A percentile compares a stretch with the other conserved stretches of the same genome.
Conservation (phyloP, 2,329 filamentous ascomycete species). For the Ophiostoma sp. region DNA sequence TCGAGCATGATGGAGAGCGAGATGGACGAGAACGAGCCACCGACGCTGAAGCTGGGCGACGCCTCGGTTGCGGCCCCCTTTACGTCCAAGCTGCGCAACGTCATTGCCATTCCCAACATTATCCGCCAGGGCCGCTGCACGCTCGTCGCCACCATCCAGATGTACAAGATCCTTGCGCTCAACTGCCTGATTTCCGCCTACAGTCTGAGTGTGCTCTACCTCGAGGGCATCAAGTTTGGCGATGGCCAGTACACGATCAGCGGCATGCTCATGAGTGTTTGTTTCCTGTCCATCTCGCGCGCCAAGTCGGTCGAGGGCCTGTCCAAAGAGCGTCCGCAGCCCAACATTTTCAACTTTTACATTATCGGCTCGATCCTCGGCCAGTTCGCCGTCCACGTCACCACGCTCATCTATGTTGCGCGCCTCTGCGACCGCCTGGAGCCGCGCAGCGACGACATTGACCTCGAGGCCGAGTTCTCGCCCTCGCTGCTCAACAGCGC, state of each 20-base stretch:
- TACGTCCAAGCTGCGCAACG: conserved; percentile 94
- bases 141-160: conserved; percentile 95
- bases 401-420: conserved; percentile 88
- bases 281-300: conserved; percentile 97
- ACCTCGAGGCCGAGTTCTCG: conserved; percentile 90
- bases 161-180: conserved; percentile 98
- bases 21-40: conserved; percentile 67
- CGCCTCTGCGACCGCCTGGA: conserved; percentile 79
- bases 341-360: conserved; percentile 98
- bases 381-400: conserved; percentile 94
- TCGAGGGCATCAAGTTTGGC: conserved; percentile 98
- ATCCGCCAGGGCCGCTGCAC: conserved; percentile 97
- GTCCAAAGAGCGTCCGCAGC: conserved; percentile 94
- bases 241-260: conserved; percentile 98
- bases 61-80: conserved; percentile 96
- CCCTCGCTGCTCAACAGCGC: conserved; percentile 94
- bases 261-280: conserved; percentile 99
- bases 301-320: conserved; percentile 92
- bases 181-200: conserved; percentile 98
- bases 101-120: conserved; percentile 95
- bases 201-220: conserved; percentile 89
- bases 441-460: conserved; percentile 63
- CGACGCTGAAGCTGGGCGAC: conserved; percentile 93
- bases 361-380: conserved; percentile 97
- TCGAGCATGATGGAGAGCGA: conserved; percentile 85